Evolutionary conservation across 202 grass and related monocot genomes (phyloP), one percentile per base, ranked within the genome.

Genomic region (Zoysia matrella): DNA sequence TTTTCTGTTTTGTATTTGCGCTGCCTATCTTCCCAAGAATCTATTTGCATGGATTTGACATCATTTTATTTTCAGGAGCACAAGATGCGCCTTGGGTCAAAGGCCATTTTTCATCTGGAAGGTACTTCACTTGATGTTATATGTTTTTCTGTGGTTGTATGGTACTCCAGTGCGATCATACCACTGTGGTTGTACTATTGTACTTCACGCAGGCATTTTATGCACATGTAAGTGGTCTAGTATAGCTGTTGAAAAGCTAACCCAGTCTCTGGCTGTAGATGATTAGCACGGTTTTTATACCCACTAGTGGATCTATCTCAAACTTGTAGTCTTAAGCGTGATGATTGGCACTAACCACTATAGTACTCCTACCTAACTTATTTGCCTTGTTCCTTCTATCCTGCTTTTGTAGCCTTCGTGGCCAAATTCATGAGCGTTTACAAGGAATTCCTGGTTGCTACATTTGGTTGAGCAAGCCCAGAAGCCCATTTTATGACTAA

Each of bases 61-160:
- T 9, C 41, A 47, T 54, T 18, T 77, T 65, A 47, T 79, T 74
- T 91, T 53, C 79, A 99, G 96, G 93, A 99, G 72, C 96, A 99
- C 89, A 95, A 95, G 85, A 99, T 96, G 96, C 92, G 93, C 47
- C 93, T 99, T 73, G 96, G 91, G 44, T 89, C 89, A 16, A 99
- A 99, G 77, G 76, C 93, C 54, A 99, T 99, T 83, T 95, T 99
- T 80, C 96, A 99, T 76, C 82, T 96, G 73, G 96, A 99, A 99
- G 96, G 93, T 99, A 91, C 7, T 58, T 73, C 47, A 66, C 8
- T 16, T 54, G 22, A 18, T 45, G 65, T 61, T 72, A 69, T 8
- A 5, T n/a, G 39, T 16, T 54, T 3, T 1, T 9, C 41, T 67
- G 60, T 45, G 5, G 15, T 14, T 77, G 16, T 48, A 53, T 65